Evolutionary conservation across 1,284 basidiomycete genomes (phyloP).

Genomic region (Papiliotrema laurentii): DNA sequence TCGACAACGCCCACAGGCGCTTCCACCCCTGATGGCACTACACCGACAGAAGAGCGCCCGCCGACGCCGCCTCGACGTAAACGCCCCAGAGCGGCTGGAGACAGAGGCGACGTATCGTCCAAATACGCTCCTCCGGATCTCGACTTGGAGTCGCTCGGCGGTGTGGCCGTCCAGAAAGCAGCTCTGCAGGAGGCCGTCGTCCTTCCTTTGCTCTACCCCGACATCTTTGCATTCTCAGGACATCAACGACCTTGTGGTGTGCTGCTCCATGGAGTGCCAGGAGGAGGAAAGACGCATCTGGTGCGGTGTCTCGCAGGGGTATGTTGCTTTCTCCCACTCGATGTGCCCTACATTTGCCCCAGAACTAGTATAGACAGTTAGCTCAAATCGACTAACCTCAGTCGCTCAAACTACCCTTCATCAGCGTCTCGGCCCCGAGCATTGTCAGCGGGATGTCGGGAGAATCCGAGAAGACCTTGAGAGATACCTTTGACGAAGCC

Average conservation of each 20-base stretch:
- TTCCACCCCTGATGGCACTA: slow-evolving; percentile 2
- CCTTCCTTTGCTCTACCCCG: slow-evolving; percentile 90
- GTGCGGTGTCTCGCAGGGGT: slow-evolving; percentile 92
- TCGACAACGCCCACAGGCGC: not conserved
- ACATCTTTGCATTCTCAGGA: slow-evolving; percentile 89
- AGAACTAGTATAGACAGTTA: no score
- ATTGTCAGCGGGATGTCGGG: slow-evolving; percentile 97
- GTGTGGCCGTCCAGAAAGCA: slow-evolving; percentile 77
- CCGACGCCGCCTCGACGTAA: slow-evolving; percentile 16
- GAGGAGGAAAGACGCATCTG: slow-evolving; percentile 90
- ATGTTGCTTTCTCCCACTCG: slow-evolving; percentile 37
- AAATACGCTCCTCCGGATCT: slow-evolving; percentile 46
- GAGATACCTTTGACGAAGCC: slow-evolving; percentile 95
- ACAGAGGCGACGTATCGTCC: slow-evolving; percentile 12
- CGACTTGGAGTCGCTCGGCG: slow-evolving; percentile 77
- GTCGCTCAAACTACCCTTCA: slow-evolving; percentile 89
- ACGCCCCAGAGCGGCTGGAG: slow-evolving; percentile 15
- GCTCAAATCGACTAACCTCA: slow-evolving; percentile 48
- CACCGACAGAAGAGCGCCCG: slow-evolving; percentile 6
- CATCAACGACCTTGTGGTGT: slow-evolving; percentile 92
- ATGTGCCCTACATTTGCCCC: no score
- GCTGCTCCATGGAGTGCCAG: slow-evolving; percentile 88
- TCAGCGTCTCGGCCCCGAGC: slow-evolving; percentile 86
- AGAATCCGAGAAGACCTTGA: slow-evolving; percentile 90
- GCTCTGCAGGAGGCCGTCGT: slow-evolving; percentile 93